Conservation (phyloP, 768 basidiomycete genomes). For the Kondoa malvinella region DNA sequence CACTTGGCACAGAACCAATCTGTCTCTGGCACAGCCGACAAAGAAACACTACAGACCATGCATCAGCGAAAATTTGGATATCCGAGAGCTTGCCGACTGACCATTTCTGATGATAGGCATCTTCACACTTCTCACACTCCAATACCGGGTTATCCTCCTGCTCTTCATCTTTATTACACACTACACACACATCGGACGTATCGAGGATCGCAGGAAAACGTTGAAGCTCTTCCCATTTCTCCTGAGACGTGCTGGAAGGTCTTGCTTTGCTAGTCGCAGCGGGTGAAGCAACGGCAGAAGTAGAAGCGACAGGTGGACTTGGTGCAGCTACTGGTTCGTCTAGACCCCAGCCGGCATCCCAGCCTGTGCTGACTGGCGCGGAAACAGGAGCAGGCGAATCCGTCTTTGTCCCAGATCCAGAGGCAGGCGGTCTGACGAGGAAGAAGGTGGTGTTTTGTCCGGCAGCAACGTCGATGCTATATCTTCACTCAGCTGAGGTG, state of each 20-base stretch:
- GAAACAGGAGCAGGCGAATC: neutral
- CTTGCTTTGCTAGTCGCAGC: neutral
- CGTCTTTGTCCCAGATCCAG: neutral
- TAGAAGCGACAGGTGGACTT: slow-evolving; percentile 1
- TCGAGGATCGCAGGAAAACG: slow-evolving; percentile 60
- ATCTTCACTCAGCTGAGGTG: slow-evolving; percentile 35
- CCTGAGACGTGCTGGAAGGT: slow-evolving; percentile 31
- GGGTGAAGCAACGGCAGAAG: neutral
- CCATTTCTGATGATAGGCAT: too few relatives aligned
- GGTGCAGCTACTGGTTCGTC: neutral
- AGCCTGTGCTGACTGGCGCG: neutral
- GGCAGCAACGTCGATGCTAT: slow-evolving; percentile 44
- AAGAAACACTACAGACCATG: too few relatives aligned
- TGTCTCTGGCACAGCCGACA: neutral
- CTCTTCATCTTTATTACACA: slow-evolving; percentile 50
- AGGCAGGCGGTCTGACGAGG: slow-evolving; percentile 46
- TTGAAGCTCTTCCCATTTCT: slow-evolving; percentile 57
- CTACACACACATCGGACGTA: slow-evolving; percentile 50
- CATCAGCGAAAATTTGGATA: too few relatives aligned
- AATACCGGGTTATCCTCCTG: slow-evolving; percentile 46
- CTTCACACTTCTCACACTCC: slow-evolving; percentile 93
- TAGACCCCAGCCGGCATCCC: neutral
- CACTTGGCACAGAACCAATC: slow-evolving; percentile 24
- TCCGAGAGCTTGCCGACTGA: too few relatives aligned
- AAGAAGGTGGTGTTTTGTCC: slow-evolving; percentile 76